Evolutionary conservation across 179 eudicot species (phyloP).

Genomic region (Spinacia oleracea): DNA sequence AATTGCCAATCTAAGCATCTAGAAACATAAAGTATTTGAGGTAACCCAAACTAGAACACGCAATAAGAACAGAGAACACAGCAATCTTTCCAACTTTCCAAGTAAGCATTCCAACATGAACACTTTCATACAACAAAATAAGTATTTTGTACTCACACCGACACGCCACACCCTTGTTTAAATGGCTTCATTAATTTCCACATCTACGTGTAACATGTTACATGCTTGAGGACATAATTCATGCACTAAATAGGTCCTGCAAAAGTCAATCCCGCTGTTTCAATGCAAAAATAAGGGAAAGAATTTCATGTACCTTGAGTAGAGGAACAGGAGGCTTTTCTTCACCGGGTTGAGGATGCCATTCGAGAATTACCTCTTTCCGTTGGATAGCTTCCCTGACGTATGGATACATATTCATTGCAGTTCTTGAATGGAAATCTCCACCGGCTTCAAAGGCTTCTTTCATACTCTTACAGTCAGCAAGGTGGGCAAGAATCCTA

Average conservation of each 20-base stretch:
- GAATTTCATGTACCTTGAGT: slow-evolving; percentile 56
- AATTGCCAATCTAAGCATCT: neutral
- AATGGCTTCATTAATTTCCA: neutral
- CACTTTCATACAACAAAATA: neutral
- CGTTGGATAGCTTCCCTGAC: slow-evolving; percentile 79
- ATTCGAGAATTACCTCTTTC: slow-evolving; percentile 82
- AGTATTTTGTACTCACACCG: neutral
- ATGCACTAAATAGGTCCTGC: neutral
- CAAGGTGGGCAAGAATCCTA: slow-evolving; percentile 97
- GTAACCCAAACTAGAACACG: neutral
- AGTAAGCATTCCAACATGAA: neutral
- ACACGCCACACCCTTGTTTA: too few relatives aligned
- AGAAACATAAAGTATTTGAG: neutral
- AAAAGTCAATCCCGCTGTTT: neutral
- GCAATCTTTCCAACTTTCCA: too few relatives aligned
- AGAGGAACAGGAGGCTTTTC: slow-evolving; percentile 95
- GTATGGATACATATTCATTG: slow-evolving; percentile 98
- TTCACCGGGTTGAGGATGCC: slow-evolving; percentile 95
- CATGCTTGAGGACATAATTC: neutral
- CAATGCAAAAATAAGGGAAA: neutral
- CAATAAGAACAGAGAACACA: neutral
- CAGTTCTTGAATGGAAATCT: slow-evolving; percentile 98
- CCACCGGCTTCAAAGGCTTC: slow-evolving; percentile 96
- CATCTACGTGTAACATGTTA: neutral
- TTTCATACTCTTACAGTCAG: slow-evolving; percentile 95